Percentiles rank a stretch among this genome's conserved stretches.
phyloP scores from a whole-genome alignment of 257 asterid species.

The Solanum rostratum region DNA sequence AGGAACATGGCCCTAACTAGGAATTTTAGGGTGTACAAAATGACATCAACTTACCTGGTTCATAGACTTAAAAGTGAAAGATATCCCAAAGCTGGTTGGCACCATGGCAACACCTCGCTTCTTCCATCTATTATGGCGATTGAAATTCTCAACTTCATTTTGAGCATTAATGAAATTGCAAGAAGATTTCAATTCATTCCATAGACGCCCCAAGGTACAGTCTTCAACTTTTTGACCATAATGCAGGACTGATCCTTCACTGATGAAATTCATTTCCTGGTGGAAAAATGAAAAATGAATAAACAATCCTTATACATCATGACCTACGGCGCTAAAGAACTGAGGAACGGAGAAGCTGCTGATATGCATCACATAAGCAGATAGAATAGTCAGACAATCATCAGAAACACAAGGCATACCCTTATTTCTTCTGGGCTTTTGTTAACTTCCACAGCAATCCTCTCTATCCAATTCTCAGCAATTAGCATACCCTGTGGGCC shows the following conservation, averaged over 20 bases:
- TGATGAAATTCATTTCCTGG: conserved; percentile 84
- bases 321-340: neutral
- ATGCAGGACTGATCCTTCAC: conserved; percentile 76
- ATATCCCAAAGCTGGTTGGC: conserved; percentile 91
- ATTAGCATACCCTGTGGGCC: conserved; percentile 98
- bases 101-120: conserved; percentile 82
- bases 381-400: neutral
- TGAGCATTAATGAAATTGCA: conserved; percentile 36
- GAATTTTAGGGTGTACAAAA: neutral
- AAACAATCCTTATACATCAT: neutral
- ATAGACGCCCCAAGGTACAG: conserved; percentile 62
- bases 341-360: neutral
- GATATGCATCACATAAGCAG: neutral
- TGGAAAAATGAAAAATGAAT: conserved; percentile 1
- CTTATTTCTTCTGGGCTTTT: conserved; percentile 82
- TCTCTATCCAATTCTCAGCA: conserved; percentile 93
- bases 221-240: conserved; percentile 67
- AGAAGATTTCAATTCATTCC: conserved; percentile 72
- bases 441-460: conserved; percentile 74
- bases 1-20: neutral
- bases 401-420: conserved; percentile 25
- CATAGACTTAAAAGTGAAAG: conserved; percentile 82
- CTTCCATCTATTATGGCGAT: conserved; percentile 66
- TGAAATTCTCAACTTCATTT: conserved; percentile 59
- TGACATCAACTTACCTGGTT: conserved; percentile 56